These are phyloP conservation scores for Chaetomium sp. DNA, from an alignment of 2,329 filamentous ascomycete species.

Conservation along the genomic window DNA sequence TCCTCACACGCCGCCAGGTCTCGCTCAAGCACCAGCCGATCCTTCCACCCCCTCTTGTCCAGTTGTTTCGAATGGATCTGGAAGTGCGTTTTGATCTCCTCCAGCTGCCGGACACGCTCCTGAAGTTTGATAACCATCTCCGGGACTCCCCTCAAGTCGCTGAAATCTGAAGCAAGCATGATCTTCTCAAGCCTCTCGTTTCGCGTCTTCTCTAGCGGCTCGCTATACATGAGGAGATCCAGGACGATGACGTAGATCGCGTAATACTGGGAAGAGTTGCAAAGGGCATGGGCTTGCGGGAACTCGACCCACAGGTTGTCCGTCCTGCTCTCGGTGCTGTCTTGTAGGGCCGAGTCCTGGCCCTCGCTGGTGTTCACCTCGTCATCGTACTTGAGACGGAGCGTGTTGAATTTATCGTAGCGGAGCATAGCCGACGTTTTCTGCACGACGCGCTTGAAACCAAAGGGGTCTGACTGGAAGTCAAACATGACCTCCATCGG, in stretches of 20 bases:
- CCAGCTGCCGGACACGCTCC: slow-evolving; percentile 86
- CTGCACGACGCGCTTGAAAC: slow-evolving; percentile 96
- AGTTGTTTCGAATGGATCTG: slow-evolving; percentile 86
- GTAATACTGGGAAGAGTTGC: slow-evolving; percentile 97
- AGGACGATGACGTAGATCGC: slow-evolving; percentile 97
- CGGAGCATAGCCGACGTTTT: slow-evolving; percentile 92
- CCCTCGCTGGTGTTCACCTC: slow-evolving; percentile 72
- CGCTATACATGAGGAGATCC: slow-evolving; percentile 92
- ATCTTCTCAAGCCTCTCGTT: slow-evolving; percentile 96
- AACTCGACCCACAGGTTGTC: slow-evolving; percentile 98
- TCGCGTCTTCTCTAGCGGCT: slow-evolving; percentile 95
- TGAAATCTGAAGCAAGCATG: slow-evolving; percentile 98
- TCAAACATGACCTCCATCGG: slow-evolving; percentile 99
- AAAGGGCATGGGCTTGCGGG: slow-evolving; percentile 88
- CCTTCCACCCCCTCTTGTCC: slow-evolving; percentile 88
- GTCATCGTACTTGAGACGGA: slow-evolving; percentile 96
- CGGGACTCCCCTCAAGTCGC: slow-evolving; percentile 88
- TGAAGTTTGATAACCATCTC: slow-evolving; percentile 91
- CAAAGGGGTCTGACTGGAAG: slow-evolving; percentile 88
- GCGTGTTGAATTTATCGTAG: slow-evolving; percentile 97
- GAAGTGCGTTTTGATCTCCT: slow-evolving; percentile 96
- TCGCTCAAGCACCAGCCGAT: slow-evolving; percentile 83
- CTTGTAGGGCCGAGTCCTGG: slow-evolving; percentile 52
- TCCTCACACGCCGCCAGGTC: slow-evolving; percentile 90
- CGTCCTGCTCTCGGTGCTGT: slow-evolving; percentile 74